These are phyloP conservation scores for Alnus glutinosa DNA, from an alignment of 306 rosid genomes.

Conservation along the genomic window DNA sequence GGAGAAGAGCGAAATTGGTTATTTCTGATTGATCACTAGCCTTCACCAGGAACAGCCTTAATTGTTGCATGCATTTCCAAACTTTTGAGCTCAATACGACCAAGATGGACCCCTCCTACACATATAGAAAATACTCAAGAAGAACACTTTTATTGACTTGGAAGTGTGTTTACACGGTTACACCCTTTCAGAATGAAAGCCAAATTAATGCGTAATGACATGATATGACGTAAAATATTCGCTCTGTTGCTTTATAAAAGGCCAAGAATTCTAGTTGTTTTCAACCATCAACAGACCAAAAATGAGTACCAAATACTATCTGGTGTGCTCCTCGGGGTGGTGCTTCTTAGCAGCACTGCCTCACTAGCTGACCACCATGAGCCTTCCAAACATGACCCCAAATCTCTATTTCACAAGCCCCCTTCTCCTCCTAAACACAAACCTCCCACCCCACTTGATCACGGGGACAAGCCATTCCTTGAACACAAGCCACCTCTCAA, in stretches of 20 bases:
- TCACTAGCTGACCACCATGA: conserved; percentile 5
- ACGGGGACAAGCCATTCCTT: background rate
- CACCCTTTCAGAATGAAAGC: background rate
- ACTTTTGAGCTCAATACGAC: background rate
- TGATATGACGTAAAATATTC: background rate
- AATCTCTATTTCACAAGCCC: background rate
- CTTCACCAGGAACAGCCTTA: background rate
- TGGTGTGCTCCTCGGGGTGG: conserved; percentile 5
- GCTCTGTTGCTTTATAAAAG: background rate
- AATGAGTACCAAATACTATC: background rate
- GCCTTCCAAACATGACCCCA: background rate
- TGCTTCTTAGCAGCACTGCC: background rate
- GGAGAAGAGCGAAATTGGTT: background rate
- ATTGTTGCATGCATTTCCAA: background rate
- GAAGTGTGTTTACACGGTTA: background rate
- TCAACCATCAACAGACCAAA: background rate
- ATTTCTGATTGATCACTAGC: background rate
- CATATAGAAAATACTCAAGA: background rate
- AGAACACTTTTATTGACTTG: background rate
- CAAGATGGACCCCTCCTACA: background rate
- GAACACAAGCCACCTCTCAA: background rate
- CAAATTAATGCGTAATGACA: background rate
- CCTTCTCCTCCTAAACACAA: conserved; percentile 10
- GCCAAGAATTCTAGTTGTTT: background rate
- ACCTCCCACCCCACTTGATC: background rate